Evolutionary conservation across 2,329 filamentous ascomycete genomes (phyloP).

Genomic region (Fusarium udum): DNA sequence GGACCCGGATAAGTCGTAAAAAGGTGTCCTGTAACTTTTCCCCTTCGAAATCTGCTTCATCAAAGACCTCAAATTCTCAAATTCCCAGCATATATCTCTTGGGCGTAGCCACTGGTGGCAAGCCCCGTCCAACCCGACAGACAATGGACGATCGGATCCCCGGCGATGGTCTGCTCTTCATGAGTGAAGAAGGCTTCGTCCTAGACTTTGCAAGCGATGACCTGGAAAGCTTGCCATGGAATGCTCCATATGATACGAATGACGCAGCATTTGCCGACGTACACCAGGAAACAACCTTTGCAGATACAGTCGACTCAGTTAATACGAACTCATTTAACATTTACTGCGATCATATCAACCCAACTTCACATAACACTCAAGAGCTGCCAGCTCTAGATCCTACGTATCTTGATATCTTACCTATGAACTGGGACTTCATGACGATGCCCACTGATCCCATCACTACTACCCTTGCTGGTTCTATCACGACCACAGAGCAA

Average conservation of each 20-base stretch:
- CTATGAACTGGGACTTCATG: background rate
- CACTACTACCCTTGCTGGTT: background rate
- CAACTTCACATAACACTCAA: background rate
- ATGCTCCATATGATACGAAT: background rate
- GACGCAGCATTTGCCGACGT: conserved; percentile 24
- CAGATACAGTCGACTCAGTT: background rate
- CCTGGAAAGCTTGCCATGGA: background rate
- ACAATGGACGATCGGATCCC: background rate
- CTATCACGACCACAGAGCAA: background rate
- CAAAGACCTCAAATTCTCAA: background rate
- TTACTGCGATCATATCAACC: background rate
- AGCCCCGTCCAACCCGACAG: background rate
- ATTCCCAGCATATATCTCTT: background rate
- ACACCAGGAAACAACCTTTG: background rate
- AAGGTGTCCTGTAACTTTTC: conserved; percentile 8
- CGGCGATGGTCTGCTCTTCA: background rate
- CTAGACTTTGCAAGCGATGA: background rate
- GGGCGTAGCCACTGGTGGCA: background rate
- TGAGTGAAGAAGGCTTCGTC: background rate
- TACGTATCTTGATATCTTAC: background rate
- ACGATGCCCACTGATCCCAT: background rate
- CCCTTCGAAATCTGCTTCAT: background rate
- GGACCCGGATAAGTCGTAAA: conserved; percentile 20
- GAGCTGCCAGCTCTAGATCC: background rate
- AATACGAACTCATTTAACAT: background rate